phyloP scores from a whole-genome alignment of 192 early-diverging fungal species.

The Lunasporangiospora selenospora region DNA sequence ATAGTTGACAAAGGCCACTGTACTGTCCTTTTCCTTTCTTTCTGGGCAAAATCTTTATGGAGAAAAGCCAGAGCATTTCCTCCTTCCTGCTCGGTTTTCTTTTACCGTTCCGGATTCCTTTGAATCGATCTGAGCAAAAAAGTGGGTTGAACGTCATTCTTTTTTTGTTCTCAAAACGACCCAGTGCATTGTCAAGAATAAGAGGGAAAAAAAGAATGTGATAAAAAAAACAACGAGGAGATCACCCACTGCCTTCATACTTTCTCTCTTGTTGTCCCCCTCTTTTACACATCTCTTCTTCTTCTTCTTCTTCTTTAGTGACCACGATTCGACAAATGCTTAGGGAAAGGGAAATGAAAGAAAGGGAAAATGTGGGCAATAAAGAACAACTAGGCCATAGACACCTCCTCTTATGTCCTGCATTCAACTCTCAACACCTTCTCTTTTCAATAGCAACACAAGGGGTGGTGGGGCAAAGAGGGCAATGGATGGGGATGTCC shows the following conservation, averaged over 20 bases:
- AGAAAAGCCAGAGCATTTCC: no score
- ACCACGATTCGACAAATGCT: neutral
- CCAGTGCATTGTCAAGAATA: no score
- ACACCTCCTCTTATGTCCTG: slow-evolving; percentile 9
- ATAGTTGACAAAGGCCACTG: no score
- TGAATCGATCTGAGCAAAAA: no score
- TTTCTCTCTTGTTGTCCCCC: neutral
- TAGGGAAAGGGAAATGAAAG: neutral
- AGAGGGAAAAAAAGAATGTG: neutral
- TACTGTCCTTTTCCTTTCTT: no score
- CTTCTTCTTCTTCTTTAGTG: neutral
- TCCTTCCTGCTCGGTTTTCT: no score
- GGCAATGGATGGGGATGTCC: neutral
- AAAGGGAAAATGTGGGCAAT: neutral
- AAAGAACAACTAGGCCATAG: slow-evolving; percentile 7
- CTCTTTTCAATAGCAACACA: slow-evolving; percentile 3
- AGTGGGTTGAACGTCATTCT: no score
- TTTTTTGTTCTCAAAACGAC: no score
- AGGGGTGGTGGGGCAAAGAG: neutral
- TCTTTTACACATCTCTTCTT: neutral
- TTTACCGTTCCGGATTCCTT: no score
- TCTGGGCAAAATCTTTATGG: no score
- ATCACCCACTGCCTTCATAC: neutral
- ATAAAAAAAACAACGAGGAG: neutral
- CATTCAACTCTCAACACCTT: slow-evolving; percentile 13